These are phyloP conservation scores for Eremothecium cymbalariae DNA, from an alignment of 1,139 yeast species.

Conservation along the genomic window DNA sequence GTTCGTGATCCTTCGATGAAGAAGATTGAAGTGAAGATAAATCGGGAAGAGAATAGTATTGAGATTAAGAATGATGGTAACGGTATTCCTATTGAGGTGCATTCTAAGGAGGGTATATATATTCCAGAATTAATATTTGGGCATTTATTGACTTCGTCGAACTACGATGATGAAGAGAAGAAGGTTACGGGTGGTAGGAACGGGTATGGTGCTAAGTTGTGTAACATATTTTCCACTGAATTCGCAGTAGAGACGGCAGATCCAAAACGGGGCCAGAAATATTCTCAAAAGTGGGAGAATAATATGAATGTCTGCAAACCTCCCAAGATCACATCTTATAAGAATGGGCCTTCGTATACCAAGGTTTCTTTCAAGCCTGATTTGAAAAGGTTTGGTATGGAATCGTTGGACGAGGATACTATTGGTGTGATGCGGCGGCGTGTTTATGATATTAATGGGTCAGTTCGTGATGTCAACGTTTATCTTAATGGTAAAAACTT, in stretches of 20 bases:
- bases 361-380: slow-evolving; percentile 88
- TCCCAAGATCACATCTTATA: slow-evolving; percentile 58
- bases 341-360: slow-evolving; percentile 60
- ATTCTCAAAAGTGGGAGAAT: slow-evolving; percentile 76
- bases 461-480: slow-evolving; percentile 79
- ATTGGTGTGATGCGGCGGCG: slow-evolving; percentile 83
- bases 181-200: slow-evolving; percentile 99
- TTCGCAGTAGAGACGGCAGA: slow-evolving; percentile 90
- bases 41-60: slow-evolving; percentile 64
- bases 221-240: slow-evolving; percentile 85
- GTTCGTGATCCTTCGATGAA: slow-evolving; percentile 91
- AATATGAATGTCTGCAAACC: slow-evolving; percentile 77
- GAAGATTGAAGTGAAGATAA: slow-evolving; percentile 69
- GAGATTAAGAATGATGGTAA: slow-evolving; percentile 87
- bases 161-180: slow-evolving; percentile 90
- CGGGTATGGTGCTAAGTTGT: slow-evolving; percentile 95
- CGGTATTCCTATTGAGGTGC: slow-evolving; percentile 94
- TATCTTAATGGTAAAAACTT: slow-evolving; percentile 68
- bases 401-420: slow-evolving; percentile 67
- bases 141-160: slow-evolving; percentile 85
- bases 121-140: slow-evolving; percentile 97
- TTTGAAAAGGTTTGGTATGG: slow-evolving; percentile 76
- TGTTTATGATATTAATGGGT: slow-evolving; percentile 92
- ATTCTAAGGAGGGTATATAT: slow-evolving; percentile 81
- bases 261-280: slow-evolving; percentile 49